Conservation (phyloP, 176 grass and related monocot genomes). For the Zoysia pacifica region DNA sequence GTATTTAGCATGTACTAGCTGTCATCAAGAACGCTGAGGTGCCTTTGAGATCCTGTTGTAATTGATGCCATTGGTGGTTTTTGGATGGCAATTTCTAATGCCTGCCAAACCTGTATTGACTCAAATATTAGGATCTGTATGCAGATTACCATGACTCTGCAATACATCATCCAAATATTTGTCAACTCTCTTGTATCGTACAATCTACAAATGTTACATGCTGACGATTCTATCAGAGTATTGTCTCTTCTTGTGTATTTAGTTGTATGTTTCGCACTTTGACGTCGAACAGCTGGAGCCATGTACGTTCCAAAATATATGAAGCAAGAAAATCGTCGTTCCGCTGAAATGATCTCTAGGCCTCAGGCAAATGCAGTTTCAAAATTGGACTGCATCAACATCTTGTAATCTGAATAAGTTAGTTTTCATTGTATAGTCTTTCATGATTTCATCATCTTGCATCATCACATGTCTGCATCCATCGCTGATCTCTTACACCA, state of each 20-base stretch:
- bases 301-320: too few species aligned
- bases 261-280: background rate
- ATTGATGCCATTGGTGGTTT: background rate
- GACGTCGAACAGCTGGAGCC: too few species aligned
- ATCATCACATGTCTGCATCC: background rate
- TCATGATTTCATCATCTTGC: background rate
- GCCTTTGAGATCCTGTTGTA: constrained; percentile 29
- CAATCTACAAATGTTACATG: background rate
- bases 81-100: background rate
- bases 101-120: background rate
- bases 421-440: background rate
- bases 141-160: background rate
- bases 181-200: background rate
- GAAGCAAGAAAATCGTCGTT: background rate
- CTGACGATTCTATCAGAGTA: background rate
- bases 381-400: background rate
- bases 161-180: background rate
- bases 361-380: background rate
- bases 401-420: background rate
- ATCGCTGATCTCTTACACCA: background rate
- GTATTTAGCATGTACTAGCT: background rate
- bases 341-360: background rate
- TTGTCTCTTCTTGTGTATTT: background rate
- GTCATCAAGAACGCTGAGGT: background rate
- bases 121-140: constrained; percentile 8